Conservation (phyloP, 176 grass and related monocot species). For the bread wheat (Triticum aestivum) region IWGSC_CS_RefSeq_v2.1 NC_057800.1:569607977-569608476, state of each 20-base stretch:
- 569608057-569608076: neutral
- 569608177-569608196: neutral
- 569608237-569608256: neutral
- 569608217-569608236: neutral
- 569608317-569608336: neutral
- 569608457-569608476: neutral
- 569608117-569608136: neutral
- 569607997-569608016: neutral
- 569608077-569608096: conserved; percentile 22
- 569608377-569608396: neutral
- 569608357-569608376: neutral
- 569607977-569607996: neutral
- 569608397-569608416: neutral
- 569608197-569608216: neutral
- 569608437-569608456: neutral
- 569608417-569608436: neutral
- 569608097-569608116: neutral
- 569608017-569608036: neutral
- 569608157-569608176: neutral
- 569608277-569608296: neutral
- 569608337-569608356: neutral
- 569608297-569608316: neutral
- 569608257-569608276: neutral
- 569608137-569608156: conserved; percentile 1
- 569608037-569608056: neutral